Evolutionary conservation across 345 rosid genomes (phyloP), one percentile per base, ranked within the genome.

Genomic region (Streptanthus diversifolius): DNA sequence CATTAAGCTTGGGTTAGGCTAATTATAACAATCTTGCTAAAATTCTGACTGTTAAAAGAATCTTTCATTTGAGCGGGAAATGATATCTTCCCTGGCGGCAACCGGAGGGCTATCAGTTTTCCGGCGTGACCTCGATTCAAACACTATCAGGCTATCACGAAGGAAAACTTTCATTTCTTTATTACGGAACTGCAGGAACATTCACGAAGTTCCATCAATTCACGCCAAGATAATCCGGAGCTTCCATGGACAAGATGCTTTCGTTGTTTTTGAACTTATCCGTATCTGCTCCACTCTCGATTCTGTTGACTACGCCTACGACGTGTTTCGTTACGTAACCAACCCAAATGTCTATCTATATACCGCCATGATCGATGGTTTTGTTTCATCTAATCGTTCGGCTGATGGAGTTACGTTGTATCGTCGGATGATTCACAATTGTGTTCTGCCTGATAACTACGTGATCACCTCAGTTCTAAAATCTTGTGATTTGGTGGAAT

Each of bases 361-460:
- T 84, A 88, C 93, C 21, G 87, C 85, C 64, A 75, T 85, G 61
- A 84, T 86, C 54, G 86, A 85, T 54, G 86, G 85, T 25, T 75
- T 83, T 44, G 88, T 81, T 15, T 74, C 69, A 12, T 79, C 80
- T 22, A 79, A 81, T 52, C 81, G 63, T 64, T 78, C 22, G 51
- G 24, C 41, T 27, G 80, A 85, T 65, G 91, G 84, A 22, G 82
- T 86, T 68, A 35, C 49, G 18, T 32, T 85, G 18, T 88, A 85
- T 39, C 57, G 22, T 75, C 80, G 47, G 51, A 83, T 86, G 89
- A 64, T 85, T 21, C 66, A 40, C n/a, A 24, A 30, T 25, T 82
- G 71, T 0, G 8, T 86, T 36, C 8, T 71, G 29, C 91, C 90
- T 0, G 91, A 88, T 77, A 80, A 72, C 21, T 88, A 82, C 63